Percentiles rank a stretch among this genome's conserved stretches.
Evolutionary conservation across 345 rosid genomes (phyloP).

Genomic region (Arabidopsis thaliana): TAIR10.1 NC_003070.9:6773501-6774000

Average conservation of each 20-base stretch:
- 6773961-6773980: background rate
- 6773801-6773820: conserved; percentile 78
- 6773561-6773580: conserved; percentile 61
- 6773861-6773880: conserved; percentile 75
- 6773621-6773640: conserved; percentile 92
- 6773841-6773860: conserved; percentile 85
- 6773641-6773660: conserved; percentile 83
- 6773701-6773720: conserved; percentile 82
- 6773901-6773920: conserved; percentile 73
- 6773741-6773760: conserved; percentile 74
- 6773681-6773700: conserved; percentile 76
- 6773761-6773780: conserved; percentile 87
- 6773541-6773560: conserved; percentile 63
- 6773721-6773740: conserved; percentile 78
- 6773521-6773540: conserved; percentile 67
- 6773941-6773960: conserved; percentile 78
- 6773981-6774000: background rate
- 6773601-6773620: conserved; percentile 81
- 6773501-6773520: conserved; percentile 67
- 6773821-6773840: conserved; percentile 64
- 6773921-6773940: conserved; percentile 87
- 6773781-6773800: conserved; percentile 64
- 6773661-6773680: conserved; percentile 79
- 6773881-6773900: conserved; percentile 90
- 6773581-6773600: conserved; percentile 85